Evolutionary conservation across 176 grass and related monocot genomes (phyloP), one percentile per base, ranked within the genome.

Genomic region (Metroxylon sagu): DNA sequence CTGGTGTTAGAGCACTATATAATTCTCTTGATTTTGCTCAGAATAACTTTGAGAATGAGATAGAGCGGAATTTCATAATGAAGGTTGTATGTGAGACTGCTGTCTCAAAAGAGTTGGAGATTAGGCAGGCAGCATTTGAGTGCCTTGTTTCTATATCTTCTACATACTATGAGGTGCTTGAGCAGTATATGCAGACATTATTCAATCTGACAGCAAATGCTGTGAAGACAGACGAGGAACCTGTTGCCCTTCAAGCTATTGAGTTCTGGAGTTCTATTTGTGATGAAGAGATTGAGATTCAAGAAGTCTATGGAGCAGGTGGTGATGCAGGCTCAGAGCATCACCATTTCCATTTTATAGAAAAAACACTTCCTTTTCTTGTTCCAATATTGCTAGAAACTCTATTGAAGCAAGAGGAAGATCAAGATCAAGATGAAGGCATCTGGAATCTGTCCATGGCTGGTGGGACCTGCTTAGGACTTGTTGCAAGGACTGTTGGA

Each of bases 221-320:
- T 59, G 85, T 95, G 59, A 95, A 85, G 71, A 70, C 74, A 64
- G 85, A 89, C 62, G 77, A 84, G 51, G 90, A 95, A 53, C 67
- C 56, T 5, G 80, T 84, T 67, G 82, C 83, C 54, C 80, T 95
- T 60, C 82, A 95, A 70, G 86, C 85, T 66, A 66, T 95, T 61
- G 90, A 95, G 71, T 95, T 95, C 70, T 95, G 90, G 90, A 95
- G 90, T 31, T 76, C 90, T 54, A 80, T 95, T 60, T 88, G 85
- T 43, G 90, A 95, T 62, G 90, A 95, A 69, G 90, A 95, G 71
- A 89, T 95, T 82, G 79, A 75, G 48, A 76, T 85, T 3, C 79
- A 83, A 83, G 90, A 89, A 48, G 74, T 79, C 64, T 77, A 75
- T 16, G 85, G 72, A 57, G 85, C 71, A 75, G 64, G 72, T 67